Base-by-base conservation (phyloP, 1,139 yeast species). In the Arxiozyma bovina region DNA sequence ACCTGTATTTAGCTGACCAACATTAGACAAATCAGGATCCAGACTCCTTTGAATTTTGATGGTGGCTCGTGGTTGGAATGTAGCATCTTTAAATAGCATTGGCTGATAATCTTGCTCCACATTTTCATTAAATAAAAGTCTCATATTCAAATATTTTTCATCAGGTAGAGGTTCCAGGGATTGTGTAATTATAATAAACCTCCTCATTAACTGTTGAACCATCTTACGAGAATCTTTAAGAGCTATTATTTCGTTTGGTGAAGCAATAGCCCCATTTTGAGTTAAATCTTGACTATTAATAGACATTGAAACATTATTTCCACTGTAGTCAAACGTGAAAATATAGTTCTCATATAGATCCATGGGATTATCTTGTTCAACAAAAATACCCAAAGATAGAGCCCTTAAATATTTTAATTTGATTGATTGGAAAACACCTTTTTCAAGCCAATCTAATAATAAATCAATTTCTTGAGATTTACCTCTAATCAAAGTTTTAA, bases 141-240 rank as follows among this genome's bases (percentile, higher is more conserved):
- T 72, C 70, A 81, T 71, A 0, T 77, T 70, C 42, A 79, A 61
- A 52, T 60, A 74, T 53, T 78, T 73, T 51, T 74, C 68, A 2
- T 67, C 64, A 0, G 84, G 84, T 42, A 80, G 63, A 0, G 79
- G 74, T 23, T 78, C 76, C 41, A 81, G 68, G 0, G 77, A 69
- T 63, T 81, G 85, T 0, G 83, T 78, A n/a, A 77, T 65, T 1
- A 79, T 69, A 30, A 81, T 77, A 53, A 81, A 73, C 55, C 77
- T 68, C 60, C 74, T 74, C 71, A 81, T 73, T 52, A 80, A 60
- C 51, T 73, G 76, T 55, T 76, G 79, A 9, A 76, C 68, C 58
- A 72, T 70, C 54, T 68, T 68, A 57, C 78, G 70, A 9, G 78
- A 73, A 40, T 71, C 67, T 20, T 63, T 57, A 18, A 65, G 59